Percentiles rank a stretch among this genome's conserved stretches.
Conservation (phyloP, 768 basidiomycete genomes). For the Solioccasus polychromus region DNA sequence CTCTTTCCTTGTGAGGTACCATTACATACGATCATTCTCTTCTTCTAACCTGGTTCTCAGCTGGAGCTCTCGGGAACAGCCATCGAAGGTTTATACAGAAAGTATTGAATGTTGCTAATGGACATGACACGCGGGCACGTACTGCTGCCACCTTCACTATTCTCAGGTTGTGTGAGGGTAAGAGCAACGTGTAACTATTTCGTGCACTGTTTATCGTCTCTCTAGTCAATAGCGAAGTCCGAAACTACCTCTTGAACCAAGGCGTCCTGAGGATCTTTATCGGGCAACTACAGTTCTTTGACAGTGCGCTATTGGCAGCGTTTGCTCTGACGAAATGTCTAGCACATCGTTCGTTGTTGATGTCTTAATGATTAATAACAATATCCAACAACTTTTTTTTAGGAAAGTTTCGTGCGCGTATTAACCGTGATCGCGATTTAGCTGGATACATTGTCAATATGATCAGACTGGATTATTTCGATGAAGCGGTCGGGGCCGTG, state of each 20-base stretch:
- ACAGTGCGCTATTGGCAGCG: constrained; percentile 15
- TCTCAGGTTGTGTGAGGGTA: constrained; percentile 8
- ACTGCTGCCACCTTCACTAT: constrained; percentile 17
- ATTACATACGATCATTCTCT: background rate
- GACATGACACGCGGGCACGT: constrained; percentile 5
- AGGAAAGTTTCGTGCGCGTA: constrained; percentile 1
- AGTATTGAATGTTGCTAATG: constrained; percentile 6
- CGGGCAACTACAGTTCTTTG: constrained; percentile 8
- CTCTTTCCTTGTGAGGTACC: constrained; percentile 4
- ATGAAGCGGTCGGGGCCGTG: constrained; percentile 21
- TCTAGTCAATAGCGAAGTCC: constrained; percentile 4
- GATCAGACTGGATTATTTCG: constrained; percentile 23
- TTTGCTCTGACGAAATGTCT: constrained; percentile 14
- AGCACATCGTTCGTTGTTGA: constrained; percentile 6
- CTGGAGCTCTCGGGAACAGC: constrained; percentile 1
- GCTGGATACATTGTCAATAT: constrained; percentile 21
- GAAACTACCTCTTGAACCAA: constrained; percentile 1
- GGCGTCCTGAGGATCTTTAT: constrained; percentile 7
- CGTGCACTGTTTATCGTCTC: background rate
- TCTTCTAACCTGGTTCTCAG: background rate
- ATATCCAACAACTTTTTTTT: background rate
- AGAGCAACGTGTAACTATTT: background rate
- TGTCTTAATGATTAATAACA: background rate
- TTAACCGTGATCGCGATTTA: constrained; percentile 2
- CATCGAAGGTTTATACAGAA: constrained; percentile 9